Evolutionary conservation across 441 rosid genomes (phyloP).

Genomic region (Aleurites moluccanus): DNA sequence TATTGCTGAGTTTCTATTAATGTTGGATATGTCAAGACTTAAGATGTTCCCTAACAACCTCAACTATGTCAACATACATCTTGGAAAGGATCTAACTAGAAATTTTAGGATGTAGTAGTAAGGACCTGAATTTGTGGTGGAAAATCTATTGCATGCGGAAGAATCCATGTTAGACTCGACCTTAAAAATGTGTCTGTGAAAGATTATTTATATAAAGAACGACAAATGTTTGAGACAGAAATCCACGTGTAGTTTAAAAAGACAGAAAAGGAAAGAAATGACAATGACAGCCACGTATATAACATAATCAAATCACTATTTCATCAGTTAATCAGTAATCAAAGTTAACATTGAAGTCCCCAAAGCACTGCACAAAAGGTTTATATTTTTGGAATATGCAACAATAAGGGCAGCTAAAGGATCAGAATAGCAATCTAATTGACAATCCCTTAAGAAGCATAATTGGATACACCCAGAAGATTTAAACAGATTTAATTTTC

Average conservation of each 20-base stretch:
- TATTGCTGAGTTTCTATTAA: background rate
- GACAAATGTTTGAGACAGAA: background rate
- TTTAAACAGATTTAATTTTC: background rate
- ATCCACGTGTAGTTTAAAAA: background rate
- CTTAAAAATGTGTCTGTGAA: background rate
- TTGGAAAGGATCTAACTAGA: no score
- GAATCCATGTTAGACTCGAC: background rate
- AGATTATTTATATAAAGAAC: background rate
- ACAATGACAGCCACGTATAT: background rate
- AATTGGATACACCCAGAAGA: background rate
- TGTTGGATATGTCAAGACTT: background rate
- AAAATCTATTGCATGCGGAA: background rate
- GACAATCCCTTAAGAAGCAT: background rate
- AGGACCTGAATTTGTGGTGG: background rate
- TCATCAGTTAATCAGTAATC: background rate
- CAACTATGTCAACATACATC: background rate
- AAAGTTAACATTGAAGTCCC: background rate
- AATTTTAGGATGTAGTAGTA: background rate
- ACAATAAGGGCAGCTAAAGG: background rate
- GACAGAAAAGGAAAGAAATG: background rate
- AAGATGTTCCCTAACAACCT: background rate
- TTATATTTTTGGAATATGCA: background rate
- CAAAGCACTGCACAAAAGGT: background rate
- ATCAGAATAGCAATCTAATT: slow-evolving; percentile 1
- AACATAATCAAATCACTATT: background rate